Evolutionary conservation across 2,329 filamentous ascomycete species (phyloP), one percentile per base, ranked within the genome.

Genomic region (Colletotrichum tamarilloi): DNA sequence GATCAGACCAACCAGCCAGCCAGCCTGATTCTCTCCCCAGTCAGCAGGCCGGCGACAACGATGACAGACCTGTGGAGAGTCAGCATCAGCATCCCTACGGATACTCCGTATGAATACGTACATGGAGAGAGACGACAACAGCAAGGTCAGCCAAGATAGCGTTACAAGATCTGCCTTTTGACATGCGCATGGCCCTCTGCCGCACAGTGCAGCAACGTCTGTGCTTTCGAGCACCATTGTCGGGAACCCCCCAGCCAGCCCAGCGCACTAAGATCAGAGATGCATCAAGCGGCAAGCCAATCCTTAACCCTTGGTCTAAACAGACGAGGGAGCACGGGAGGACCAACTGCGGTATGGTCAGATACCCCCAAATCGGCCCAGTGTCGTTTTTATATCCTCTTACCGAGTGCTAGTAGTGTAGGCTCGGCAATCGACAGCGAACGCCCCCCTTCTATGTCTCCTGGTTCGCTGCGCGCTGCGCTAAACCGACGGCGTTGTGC

Each of bases 181-280:
- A 73, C 71, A 73, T 72, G 62, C 72, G 72, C 72, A 68, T 72
- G 62, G 68, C 62, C 68, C 68, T 74, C 72, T 72, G 59, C 71
- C 67, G 71, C 72, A 74, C 72, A 74, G 72, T 72, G 68, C 72
- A 74, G 68, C 58, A 53, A 72, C 14, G 72, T 72, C 72, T 74
- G 68, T 74, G 72, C 72, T 9, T 38, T 59, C 55, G 55, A 63
- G 67, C 46, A n/a, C 65, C 60, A 60, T 59, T 19, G 56, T 70
- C 24, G 67, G 67, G 67, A 66, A 58, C 58, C 56, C 67, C 38
- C 38, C 38, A 42, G 38, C 38, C 70, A 70, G 59, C 68, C 68
- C 67, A 73, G 70, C 60, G 62, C 67, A 59, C 56, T 38, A 62
- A 66, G 67, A 73, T 70, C 70, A 73, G 59, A 73, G 55, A 73